A percentile compares a stretch with the other conserved stretches of the same genome.
These are phyloP conservation scores for Curvularia hawaiiensis DNA, from an alignment of 2,329 filamentous ascomycete genomes.

Conservation along the genomic window DNA sequence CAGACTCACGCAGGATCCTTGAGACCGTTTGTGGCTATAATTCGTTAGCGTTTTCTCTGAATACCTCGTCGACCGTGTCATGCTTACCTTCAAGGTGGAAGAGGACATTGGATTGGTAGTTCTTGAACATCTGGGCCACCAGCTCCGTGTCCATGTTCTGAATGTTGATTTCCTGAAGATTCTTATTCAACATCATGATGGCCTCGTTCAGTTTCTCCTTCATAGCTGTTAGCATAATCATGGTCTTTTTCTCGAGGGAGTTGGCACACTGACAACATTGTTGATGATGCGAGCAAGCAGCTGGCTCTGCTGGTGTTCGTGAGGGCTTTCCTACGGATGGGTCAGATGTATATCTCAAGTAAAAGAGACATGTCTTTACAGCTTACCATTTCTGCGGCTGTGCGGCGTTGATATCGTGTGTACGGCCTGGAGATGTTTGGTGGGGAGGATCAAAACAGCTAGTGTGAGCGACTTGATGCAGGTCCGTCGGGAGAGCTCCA, in stretches of 20 bases:
- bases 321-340: slow-evolving; percentile 77
- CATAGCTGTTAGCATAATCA: slow-evolving; percentile 10
- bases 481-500: slow-evolving; percentile 25
- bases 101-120: slow-evolving; percentile 96
- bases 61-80: background rate
- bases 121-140: slow-evolving; percentile 99
- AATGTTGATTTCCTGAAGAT: slow-evolving; percentile 93
- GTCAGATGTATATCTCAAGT: slow-evolving; percentile 20
- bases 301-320: slow-evolving; percentile 95
- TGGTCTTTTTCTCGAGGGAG: background rate
- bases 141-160: slow-evolving; percentile 99
- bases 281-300: slow-evolving; percentile 94
- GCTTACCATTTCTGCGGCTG: slow-evolving; percentile 35
- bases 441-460: slow-evolving; percentile 36
- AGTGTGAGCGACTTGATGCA: slow-evolving; percentile 21
- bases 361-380: background rate
- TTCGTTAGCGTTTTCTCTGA: background rate
- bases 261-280: slow-evolving; percentile 78
- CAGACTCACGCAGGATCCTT: slow-evolving; percentile 70
- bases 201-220: slow-evolving; percentile 98
- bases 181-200: slow-evolving; percentile 89
- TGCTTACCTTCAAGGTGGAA: slow-evolving; percentile 90
- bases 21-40: slow-evolving; percentile 77
- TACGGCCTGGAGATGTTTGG: slow-evolving; percentile 30
- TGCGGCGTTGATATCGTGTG: slow-evolving; percentile 9